Evolutionary conservation across 371 early-diverging fungal genomes (phyloP), one percentile per base, ranked within the genome.

Genomic region (Entomophthora muscae): DNA sequence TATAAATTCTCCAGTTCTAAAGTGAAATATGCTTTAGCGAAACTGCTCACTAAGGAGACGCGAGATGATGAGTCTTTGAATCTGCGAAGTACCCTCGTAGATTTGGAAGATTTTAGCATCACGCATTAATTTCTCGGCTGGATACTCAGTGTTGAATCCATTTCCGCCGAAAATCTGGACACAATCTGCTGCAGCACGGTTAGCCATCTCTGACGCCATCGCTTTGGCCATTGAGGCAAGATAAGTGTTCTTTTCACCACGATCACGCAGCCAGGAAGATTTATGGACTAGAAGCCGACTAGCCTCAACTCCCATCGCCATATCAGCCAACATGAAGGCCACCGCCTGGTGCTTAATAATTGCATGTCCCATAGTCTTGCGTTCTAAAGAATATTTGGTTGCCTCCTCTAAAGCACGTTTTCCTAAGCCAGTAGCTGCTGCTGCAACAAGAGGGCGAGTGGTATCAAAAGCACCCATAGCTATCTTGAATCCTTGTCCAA

Each of bases 401-500:
- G 95, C 92, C 72, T 96, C 97, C 31, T 93, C 90, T 82, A 93
- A 79, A n/a, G 93, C 93, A 56, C 95, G 86, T 66, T 89, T 83
- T 7, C 93, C 95, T 53, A 95, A 73, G 58, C 97, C 95, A 42
- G 91, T 86, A 22, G 94, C 95, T 32, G 82, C 95, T 29, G 91
- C 76, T 7, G 93, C 95, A 32, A 96, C 91, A 32, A 91, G 70
- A 23, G 95, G 95, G 30, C 97, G 83, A 21, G 95, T 95, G 66
- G 85, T 91, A 71, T 96, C 95, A 70, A 96, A 96, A 1, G 95
- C 95, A 23, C 89, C 89, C 97, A 96, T 96, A 53, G 95, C 95
- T 71, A 95, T 89, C 72, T 91, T 89, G 79, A 95, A 96, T 2
- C 97, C 96, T 68, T 90, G 73, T 29, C 88, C 89, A 60, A 81